Conservation (phyloP, 768 basidiomycete species). For the Xerocomus potaroensis region DNA sequence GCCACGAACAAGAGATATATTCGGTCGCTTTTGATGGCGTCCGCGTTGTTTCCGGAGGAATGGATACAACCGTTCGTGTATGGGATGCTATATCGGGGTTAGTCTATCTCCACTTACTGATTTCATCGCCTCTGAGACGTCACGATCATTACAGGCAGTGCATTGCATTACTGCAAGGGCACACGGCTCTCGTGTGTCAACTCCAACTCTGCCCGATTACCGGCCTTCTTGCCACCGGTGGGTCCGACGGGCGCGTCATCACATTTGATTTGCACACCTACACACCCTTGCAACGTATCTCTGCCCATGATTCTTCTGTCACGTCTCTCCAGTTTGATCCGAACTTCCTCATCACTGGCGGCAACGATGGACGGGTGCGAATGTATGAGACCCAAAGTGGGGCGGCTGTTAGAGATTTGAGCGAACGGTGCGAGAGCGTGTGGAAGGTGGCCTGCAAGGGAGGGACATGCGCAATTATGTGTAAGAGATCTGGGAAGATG, state of each 20-base stretch:
- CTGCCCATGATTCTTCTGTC: slow-evolving; percentile 85
- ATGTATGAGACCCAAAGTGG: slow-evolving; percentile 69
- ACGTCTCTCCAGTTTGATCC: slow-evolving; percentile 86
- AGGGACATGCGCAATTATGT: slow-evolving; percentile 76
- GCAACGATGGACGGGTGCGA: slow-evolving; percentile 80
- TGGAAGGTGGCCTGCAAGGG: slow-evolving; percentile 82
- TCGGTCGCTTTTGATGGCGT: slow-evolving; percentile 87
- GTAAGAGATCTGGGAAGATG: slow-evolving; percentile 75
- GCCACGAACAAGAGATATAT: slow-evolving; percentile 89
- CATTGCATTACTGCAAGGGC: slow-evolving; percentile 81
- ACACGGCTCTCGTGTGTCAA: slow-evolving; percentile 90
- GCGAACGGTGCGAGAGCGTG: slow-evolving; percentile 71
- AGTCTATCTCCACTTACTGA: slow-evolving; percentile 22
- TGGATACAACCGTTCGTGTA: slow-evolving; percentile 90
- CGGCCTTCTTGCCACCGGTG: slow-evolving; percentile 69
- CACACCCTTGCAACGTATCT: slow-evolving; percentile 56
- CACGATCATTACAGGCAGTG: slow-evolving; percentile 53
- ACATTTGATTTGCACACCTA: slow-evolving; percentile 54
- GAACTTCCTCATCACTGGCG: slow-evolving; percentile 76
- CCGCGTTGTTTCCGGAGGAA: slow-evolving; percentile 76
- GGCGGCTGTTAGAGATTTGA: slow-evolving; percentile 67
- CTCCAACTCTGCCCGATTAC: slow-evolving; percentile 65
- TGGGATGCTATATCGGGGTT: slow-evolving; percentile 89
- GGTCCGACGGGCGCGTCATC: slow-evolving; percentile 84
- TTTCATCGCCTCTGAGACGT: neutral